Evolutionary conservation across 108 stramenopile genomes (phyloP), one percentile per base, ranked within the genome.

Genomic region (Mayamaea pseudoterrestris): DNA sequence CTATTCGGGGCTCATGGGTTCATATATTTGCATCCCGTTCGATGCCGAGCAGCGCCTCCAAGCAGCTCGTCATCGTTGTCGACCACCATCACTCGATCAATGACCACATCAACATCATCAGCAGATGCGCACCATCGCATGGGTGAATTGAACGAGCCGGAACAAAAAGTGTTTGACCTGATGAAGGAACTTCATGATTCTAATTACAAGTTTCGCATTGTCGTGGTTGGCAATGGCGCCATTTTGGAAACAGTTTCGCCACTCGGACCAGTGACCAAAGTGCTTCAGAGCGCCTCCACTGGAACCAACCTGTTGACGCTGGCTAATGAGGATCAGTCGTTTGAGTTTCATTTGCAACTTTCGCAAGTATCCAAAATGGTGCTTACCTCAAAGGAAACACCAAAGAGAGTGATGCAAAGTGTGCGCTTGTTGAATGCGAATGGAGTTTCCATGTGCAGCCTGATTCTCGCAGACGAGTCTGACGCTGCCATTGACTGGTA

Each of bases 311-410:
- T 89, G 0, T 43, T 79, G 24, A 83, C 86, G n/a, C 71, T 89
- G 47, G 79, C 86, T 20, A 64, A 71, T 2, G 56, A 61, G 21
- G 79, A 89, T 65, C 50, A 66, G 30, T 70, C 70, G 14, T 83
- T 81, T 70, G 86, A 89, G 69, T 81, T 89, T 47, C 86, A 89
- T 60, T 24, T 89, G 14, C 71, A 69, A 44, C 39, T 74, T 0
- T 68, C 59, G 25, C 50, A 73, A 31, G 57, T 89, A 1, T 57
- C 57, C 44, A 80, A 73, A 42, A 55, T 80, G 32, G 65, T 41
- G 6, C 58, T 88, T 44, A 63, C 69, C 5, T 59, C 69, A 44
- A 61, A 51, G 23, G 49, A 57, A 17, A 42, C 46, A 1, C 26
- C 40, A 2, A 56, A 16, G 12, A 66, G 64, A 34, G 47, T 47